phyloP scores from a whole-genome alignment of 2,329 filamentous ascomycete species.

The Aspergillus hiratsukae region DNA sequence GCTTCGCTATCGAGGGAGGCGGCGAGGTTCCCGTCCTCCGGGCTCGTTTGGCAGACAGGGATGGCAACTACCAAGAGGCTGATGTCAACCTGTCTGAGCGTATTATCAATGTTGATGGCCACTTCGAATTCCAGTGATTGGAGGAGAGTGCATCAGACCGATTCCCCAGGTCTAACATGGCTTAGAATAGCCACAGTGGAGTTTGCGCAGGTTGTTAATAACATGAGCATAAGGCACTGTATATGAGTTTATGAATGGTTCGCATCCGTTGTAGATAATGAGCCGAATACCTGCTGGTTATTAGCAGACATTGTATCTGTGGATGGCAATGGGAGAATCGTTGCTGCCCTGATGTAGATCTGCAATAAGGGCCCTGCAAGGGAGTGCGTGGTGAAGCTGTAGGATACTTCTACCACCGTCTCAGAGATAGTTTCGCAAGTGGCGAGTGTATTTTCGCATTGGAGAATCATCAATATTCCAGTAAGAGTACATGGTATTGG shows the following conservation, averaged over 20 bases:
- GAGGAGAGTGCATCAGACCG: background rate
- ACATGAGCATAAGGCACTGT: background rate
- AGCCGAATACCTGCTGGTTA: too few species aligned
- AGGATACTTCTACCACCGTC: background rate
- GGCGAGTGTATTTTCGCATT: background rate
- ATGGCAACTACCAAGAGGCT: background rate
- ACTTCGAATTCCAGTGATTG: slow-evolving; percentile 1
- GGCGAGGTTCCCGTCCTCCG: slow-evolving; percentile 15
- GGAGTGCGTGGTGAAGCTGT: background rate
- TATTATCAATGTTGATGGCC: slow-evolving; percentile 4
- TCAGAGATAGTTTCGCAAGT: background rate
- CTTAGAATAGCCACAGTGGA: background rate
- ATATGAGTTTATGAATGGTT: background rate
- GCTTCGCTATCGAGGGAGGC: slow-evolving; percentile 14
- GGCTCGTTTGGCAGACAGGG: slow-evolving; percentile 2
- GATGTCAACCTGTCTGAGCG: slow-evolving; percentile 18
- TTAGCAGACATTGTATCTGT: too few species aligned
- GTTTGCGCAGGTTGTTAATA: background rate
- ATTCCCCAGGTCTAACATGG: background rate
- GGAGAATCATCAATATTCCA: background rate
- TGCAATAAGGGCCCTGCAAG: too few species aligned
- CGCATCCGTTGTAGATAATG: too few species aligned
- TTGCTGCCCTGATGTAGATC: too few species aligned
- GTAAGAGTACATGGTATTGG: background rate
- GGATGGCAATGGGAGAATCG: too few species aligned